Conservation (phyloP, 2,329 filamentous ascomycete genomes). For the Beauveria varroae region DNA sequence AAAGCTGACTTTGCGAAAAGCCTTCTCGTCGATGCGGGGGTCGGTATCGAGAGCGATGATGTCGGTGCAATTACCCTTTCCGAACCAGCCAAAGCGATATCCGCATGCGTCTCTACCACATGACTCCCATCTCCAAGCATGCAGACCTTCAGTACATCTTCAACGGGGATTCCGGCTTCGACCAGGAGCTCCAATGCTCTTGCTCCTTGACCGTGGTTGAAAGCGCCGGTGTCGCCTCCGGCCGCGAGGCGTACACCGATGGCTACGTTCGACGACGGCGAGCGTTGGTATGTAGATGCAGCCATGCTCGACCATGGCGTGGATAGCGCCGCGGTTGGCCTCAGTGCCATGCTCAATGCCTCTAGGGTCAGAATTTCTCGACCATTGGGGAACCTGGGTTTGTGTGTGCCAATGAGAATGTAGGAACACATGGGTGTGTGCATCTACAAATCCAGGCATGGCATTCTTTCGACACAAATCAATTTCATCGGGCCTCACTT, state of each 20-base stretch:
- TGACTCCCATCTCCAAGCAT: conserved; percentile 46
- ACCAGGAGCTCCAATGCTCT: conserved; percentile 48
- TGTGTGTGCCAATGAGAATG: conserved; percentile 36
- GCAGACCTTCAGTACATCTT: conserved; percentile 40
- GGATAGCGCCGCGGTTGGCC: conserved; percentile 31
- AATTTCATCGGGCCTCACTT: conserved; percentile 32
- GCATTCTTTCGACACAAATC: conserved; percentile 46
- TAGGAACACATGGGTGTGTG: conserved; percentile 50
- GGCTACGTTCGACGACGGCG: conserved; percentile 32
- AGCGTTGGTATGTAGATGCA: conserved; percentile 48
- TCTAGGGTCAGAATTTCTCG: background rate
- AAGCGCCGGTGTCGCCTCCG: conserved; percentile 47
- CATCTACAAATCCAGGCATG: conserved; percentile 46
- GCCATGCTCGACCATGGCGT: conserved; percentile 34
- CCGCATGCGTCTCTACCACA: conserved; percentile 46
- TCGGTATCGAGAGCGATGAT: conserved; percentile 41
- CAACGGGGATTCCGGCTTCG: conserved; percentile 40
- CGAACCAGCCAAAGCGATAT: conserved; percentile 43
- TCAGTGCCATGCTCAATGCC: conserved; percentile 38
- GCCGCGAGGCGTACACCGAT: conserved; percentile 41
- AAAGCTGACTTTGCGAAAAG: conserved; percentile 41
- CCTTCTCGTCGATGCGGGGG: conserved; percentile 30
- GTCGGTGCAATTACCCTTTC: conserved; percentile 41
- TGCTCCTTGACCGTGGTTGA: conserved; percentile 44
- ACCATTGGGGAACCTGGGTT: conserved; percentile 11